These are phyloP conservation scores for Colletotrichum orbiculare DNA, from an alignment of 2,329 filamentous ascomycete genomes.

Conservation along the genomic window DNA sequence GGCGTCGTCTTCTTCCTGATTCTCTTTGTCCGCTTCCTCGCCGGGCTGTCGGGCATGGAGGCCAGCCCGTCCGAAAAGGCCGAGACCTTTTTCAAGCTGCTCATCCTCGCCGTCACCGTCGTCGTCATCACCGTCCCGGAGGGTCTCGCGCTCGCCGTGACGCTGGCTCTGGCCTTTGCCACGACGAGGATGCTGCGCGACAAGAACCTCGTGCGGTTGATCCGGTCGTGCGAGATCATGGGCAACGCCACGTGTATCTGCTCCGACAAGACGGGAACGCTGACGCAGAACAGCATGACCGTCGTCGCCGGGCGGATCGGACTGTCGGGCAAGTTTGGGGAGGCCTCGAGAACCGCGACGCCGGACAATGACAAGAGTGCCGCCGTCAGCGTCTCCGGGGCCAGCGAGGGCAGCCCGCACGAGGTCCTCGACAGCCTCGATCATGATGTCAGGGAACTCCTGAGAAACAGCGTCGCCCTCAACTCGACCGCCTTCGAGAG, in stretches of 20 bases:
- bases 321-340: constrained; percentile 48
- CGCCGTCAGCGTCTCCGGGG: constrained; percentile 38
- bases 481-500: constrained; percentile 67
- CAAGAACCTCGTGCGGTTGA: constrained; percentile 69
- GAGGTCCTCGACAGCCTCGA: constrained; percentile 43
- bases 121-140: constrained; percentile 71
- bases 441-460: constrained; percentile 47
- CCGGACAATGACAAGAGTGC: constrained; percentile 40
- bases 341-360: constrained; percentile 32
- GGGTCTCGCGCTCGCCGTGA: constrained; percentile 70
- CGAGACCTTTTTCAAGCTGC: constrained; percentile 66
- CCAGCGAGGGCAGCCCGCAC: constrained; percentile 40
- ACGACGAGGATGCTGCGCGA: constrained; percentile 72
- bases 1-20: constrained; percentile 55
- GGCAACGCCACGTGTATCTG: constrained; percentile 73
- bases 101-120: constrained; percentile 68
- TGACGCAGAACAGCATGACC: constrained; percentile 73
- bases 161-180: constrained; percentile 70
- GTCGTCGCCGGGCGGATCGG: constrained; percentile 70
- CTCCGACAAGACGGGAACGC: constrained; percentile 74
- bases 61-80: constrained; percentile 58
- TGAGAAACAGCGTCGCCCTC: constrained; percentile 54
- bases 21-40: constrained; percentile 53
- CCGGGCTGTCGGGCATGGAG: constrained; percentile 42
- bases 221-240: constrained; percentile 72